Conservation (phyloP, 2,329 filamentous ascomycete species). For the Colletotrichum cuscutae region DNA sequence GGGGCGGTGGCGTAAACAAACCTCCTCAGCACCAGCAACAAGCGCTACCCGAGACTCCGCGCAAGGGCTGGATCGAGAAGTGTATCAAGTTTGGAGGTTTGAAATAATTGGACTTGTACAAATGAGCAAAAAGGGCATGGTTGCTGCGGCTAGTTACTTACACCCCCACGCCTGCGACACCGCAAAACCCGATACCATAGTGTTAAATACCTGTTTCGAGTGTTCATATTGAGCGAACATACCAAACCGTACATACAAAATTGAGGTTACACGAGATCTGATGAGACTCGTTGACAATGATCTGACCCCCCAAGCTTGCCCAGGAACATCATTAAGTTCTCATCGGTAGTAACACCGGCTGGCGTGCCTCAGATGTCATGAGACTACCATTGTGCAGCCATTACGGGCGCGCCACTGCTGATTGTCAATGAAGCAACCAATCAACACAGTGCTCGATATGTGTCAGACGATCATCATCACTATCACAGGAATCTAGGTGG, state of each 20-base stretch:
- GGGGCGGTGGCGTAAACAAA: constrained; percentile 21
- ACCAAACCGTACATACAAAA: constrained; percentile 7
- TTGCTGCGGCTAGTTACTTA: neutral
- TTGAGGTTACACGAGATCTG: neutral
- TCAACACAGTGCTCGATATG: neutral
- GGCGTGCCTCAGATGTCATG: neutral
- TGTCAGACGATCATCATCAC: neutral
- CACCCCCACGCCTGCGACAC: neutral
- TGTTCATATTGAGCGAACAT: constrained; percentile 29
- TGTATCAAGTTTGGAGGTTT: constrained; percentile 33
- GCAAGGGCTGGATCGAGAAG: constrained; percentile 31
- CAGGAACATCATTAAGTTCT: too few species aligned
- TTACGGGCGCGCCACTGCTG: neutral
- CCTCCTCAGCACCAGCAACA: constrained; percentile 10
- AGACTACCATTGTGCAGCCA: neutral
- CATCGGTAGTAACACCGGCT: too few species aligned
- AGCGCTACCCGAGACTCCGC: constrained; percentile 10
- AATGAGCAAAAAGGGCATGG: neutral
- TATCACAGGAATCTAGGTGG: too few species aligned
- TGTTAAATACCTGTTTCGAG: constrained; percentile 16
- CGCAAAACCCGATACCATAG: constrained; percentile 13
- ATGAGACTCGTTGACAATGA: neutral
- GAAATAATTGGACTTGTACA: constrained; percentile 11
- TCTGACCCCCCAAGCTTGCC: too few species aligned
- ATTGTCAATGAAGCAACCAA: neutral